Percentiles rank a stretch among this genome's conserved stretches.
These are phyloP conservation scores for Monosporascus sp. DNA, from an alignment of 2,329 filamentous ascomycete species.

Conservation along the genomic window DNA sequence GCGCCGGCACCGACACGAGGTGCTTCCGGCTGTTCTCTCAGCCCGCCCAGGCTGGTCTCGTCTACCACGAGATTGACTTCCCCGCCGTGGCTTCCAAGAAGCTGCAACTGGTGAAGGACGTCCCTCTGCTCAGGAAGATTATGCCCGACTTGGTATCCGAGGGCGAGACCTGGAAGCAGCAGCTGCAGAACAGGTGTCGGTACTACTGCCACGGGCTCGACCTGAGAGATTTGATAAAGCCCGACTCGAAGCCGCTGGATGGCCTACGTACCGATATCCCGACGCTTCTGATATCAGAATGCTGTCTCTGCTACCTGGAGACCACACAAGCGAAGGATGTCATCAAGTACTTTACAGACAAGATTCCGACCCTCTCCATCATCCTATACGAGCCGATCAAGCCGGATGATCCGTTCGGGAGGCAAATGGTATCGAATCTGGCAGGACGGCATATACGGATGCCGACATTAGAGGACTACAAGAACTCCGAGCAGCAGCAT, in stretches of 20 bases:
- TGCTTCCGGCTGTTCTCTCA: slow-evolving; percentile 67
- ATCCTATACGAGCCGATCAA: slow-evolving; percentile 86
- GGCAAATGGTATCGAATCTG: slow-evolving; percentile 88
- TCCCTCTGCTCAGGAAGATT: slow-evolving; percentile 34
- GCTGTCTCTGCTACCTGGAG: slow-evolving; percentile 86
- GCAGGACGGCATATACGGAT: slow-evolving; percentile 75
- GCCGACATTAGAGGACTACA: slow-evolving; percentile 74
- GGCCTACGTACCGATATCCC: slow-evolving; percentile 56
- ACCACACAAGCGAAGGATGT: slow-evolving; percentile 58
- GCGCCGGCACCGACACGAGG: slow-evolving; percentile 89
- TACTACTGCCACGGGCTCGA: slow-evolving; percentile 63
- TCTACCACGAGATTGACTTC: slow-evolving; percentile 95
- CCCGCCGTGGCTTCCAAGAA: slow-evolving; percentile 66
- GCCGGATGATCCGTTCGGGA: slow-evolving; percentile 79
- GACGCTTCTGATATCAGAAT: slow-evolving; percentile 87
- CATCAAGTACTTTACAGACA: slow-evolving; percentile 57
- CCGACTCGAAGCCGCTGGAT: slow-evolving; percentile 24
- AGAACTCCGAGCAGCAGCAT: slow-evolving; percentile 62
- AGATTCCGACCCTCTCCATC: slow-evolving; percentile 47
- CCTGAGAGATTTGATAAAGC: slow-evolving; percentile 52
- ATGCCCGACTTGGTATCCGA: slow-evolving; percentile 29
- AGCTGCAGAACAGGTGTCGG: slow-evolving; percentile 33
- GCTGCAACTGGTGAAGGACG: slow-evolving; percentile 46
- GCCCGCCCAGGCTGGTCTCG: slow-evolving; percentile 36
- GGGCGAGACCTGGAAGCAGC: slow-evolving; percentile 35